Evolutionary conservation across 208 protist genomes (phyloP).

Genomic region (Trypanosoma platydactyli): DNA sequence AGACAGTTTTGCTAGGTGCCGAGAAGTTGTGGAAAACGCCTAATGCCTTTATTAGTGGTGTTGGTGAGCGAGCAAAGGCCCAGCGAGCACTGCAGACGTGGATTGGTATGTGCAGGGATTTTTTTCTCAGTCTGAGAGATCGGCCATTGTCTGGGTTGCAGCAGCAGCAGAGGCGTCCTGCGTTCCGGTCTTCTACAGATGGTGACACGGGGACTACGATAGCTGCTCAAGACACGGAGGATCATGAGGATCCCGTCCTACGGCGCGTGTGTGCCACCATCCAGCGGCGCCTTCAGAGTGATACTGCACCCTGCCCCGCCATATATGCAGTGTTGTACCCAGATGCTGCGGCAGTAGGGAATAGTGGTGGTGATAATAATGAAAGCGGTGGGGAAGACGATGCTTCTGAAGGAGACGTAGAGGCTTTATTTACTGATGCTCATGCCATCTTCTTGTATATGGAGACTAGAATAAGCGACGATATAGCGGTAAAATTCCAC

Average conservation of each 20-base stretch:
- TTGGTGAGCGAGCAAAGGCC: conserved; percentile 26
- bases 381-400: conserved; percentile 4
- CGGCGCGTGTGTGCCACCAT: conserved; percentile 39
- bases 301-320: conserved; percentile 45
- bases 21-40: conserved; percentile 52
- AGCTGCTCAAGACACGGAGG: conserved; percentile 7
- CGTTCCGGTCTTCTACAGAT: conserved; percentile 15
- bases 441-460: conserved; percentile 51
- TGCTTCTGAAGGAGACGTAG: conserved; percentile 28
- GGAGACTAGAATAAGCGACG: conserved; percentile 45
- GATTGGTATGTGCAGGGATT: conserved; percentile 52
- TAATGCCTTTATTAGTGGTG: conserved; percentile 16
- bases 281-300: conserved; percentile 46
- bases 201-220: neutral
- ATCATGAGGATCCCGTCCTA: conserved; percentile 33
- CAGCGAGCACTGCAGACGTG: conserved; percentile 47
- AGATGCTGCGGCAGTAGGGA: conserved; percentile 6
- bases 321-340: conserved; percentile 45
- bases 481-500: conserved; percentile 87
- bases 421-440: conserved; percentile 57
- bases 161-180: conserved; percentile 28
- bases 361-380: conserved; percentile 9
- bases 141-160: conserved; percentile 12
- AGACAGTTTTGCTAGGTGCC: conserved; percentile 53
- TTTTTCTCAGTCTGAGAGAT: conserved; percentile 50